Evolutionary conservation across 2,329 filamentous ascomycete genomes (phyloP).

Genomic region (Neophaeococcomyces mojaviensis): DNA sequence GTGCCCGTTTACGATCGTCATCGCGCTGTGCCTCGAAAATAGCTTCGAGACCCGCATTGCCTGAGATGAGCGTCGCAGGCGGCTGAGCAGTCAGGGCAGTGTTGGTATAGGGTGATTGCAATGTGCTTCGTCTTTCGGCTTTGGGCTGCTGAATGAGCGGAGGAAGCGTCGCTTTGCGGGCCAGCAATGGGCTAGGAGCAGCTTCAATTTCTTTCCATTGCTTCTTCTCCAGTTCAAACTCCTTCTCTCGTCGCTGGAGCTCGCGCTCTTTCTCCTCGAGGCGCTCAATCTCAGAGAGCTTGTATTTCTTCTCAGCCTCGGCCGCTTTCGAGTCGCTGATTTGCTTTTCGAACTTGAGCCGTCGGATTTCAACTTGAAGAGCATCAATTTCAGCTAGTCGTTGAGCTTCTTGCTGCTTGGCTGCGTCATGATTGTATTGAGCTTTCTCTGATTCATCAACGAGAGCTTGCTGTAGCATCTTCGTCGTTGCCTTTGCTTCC

Average conservation of each 20-base stretch:
- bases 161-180: background rate
- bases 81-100: background rate
- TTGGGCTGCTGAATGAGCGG: slow-evolving; percentile 2
- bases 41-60: slow-evolving; percentile 1
- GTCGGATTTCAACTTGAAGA: slow-evolving; percentile 1
- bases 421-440: slow-evolving; percentile 4
- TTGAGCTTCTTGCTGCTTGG: slow-evolving; percentile 4
- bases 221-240: slow-evolving; percentile 1
- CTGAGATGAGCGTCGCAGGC: background rate
- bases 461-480: slow-evolving; percentile 5
- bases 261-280: slow-evolving; percentile 2
- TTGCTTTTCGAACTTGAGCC: background rate
- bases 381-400: background rate
- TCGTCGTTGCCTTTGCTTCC: slow-evolving; percentile 2
- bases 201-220: slow-evolving; percentile 9
- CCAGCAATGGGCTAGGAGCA: background rate
- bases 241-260: slow-evolving; percentile 1
- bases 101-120: background rate
- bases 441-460: slow-evolving; percentile 2
- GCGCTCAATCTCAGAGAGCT: too few relatives aligned
- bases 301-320: slow-evolving; percentile 1
- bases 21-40: slow-evolving; percentile 8
- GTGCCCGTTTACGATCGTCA: background rate
- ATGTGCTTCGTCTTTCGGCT: background rate
- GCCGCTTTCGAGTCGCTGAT: slow-evolving; percentile 1